Base-by-base conservation (phyloP, 345 rosid species). In the Psidium friedrichsthalianum region DNA sequence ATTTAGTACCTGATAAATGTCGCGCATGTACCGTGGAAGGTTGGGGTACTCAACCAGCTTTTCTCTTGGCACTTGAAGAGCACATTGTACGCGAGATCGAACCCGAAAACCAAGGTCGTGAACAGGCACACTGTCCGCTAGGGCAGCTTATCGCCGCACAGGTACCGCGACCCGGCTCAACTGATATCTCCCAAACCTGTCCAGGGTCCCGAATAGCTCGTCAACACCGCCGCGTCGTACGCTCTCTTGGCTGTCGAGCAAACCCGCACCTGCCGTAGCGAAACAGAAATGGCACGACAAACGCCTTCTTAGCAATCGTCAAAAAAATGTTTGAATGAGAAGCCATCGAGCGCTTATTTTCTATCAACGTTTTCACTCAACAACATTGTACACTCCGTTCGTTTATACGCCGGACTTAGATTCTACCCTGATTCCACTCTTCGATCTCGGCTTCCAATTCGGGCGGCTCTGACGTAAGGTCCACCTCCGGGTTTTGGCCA, bases 211-310 rank as follows among this genome's bases (percentile, higher is more conserved):
- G 49, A 95, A 97, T 57, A 95, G 49, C 84, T 88, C 95, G 86
- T 58, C 88, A n/a, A n/a, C 88, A 93, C 98, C 18, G 98, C 96
- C 80, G 47, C 49, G 82, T 97, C 96, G 87, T 95, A 95, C 1
- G 97, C 98, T n/a, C 82, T 92, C 96, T 86, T 94, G 98, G 86
- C 94, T 94, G 88, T 97, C n/a, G 97, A 52, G 97, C 97, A 93
- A 95, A 95, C 10, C 98, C 99, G 69, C 97, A 93, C 88, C 98
- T 95, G 88, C 82, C 85, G 57, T 40, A 15, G 24, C 80, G 13
- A 82, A 74, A 11, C 25, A 53, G n/a, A n/a, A n/a, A n/a, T 42
- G 51, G 3, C 47, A 29, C 52, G 81, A 22, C 51, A 69, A 78
- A 8, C 74, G 53, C 44, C 1, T 10, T 3, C 18, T 15, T 4